Evolutionary conservation across 805 yeast genomes (phyloP), one percentile per base, ranked within the genome.

Genomic region (Nakazawaea sp.): DNA sequence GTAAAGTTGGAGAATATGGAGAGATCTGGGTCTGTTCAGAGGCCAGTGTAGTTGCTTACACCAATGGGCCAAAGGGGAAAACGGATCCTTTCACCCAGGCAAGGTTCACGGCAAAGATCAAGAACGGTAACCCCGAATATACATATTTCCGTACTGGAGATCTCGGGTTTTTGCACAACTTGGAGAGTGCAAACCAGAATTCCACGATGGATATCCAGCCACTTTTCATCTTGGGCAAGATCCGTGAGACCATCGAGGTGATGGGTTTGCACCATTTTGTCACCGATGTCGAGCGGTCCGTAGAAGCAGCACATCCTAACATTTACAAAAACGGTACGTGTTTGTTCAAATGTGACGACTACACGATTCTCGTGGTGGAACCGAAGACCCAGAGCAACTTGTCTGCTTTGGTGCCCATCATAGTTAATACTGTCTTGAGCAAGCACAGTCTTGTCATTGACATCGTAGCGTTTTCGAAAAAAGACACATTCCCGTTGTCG

Each of bases 1-100:
- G 98, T 53, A 75, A 72, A 41, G 80, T 79, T 35, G 97, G 97
- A 6, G 98, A 92, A 56, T 78, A 76, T 56, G 99, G 99, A 24
- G 99, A 92, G 59, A 87, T 92, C 27, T 92, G 97, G 97, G 94
- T 90, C 2, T 75, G 84, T 45, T 83, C 95, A 1, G 95, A 87
- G 45, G 95, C 90, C 1, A 88, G 82, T 47, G 81, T 78, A 20
- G 56, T 66, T 10, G 73, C 75, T 5, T 80, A 77, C 53, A 72
- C 75, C 27, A 66, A 72, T 35, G 77, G 77, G 3, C 33, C 36
- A 12, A 43, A 44, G 16, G 46, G 45, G 16, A 40, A 38, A 18
- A 34, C 68, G 8, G 83, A 78, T 43, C 58, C 62, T 10, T 74
- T 79, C 45, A 66, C 65, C 5, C 56, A 62, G 9, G 64, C 64